Evolutionary conservation across 352 stramenopile genomes (phyloP), one percentile per base, ranked within the genome.

Genomic region (Phytophthora pistaciae): DNA sequence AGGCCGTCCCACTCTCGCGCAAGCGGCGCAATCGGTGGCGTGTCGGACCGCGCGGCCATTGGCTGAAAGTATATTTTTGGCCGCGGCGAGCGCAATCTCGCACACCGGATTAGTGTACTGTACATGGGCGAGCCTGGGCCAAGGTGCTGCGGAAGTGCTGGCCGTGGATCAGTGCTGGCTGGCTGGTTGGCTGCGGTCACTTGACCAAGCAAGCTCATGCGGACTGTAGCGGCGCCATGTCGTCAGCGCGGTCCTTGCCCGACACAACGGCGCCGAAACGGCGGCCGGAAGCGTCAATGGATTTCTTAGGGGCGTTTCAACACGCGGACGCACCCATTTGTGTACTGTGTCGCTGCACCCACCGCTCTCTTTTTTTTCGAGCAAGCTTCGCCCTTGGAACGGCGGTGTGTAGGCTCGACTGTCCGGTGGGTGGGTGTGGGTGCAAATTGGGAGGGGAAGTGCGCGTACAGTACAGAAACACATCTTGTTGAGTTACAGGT

Each of bases 41-140:
- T 65, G 57, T 72, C 57, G 49, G 65, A 72, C 57, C 31, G 49
- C 27, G 25, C 27, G 27, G 8, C 20, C n/a, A 71, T 71, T 71
- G 46, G 64, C 23, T 40, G 27, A 53, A 71, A 69, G 42, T 55
- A 23, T 21, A n/a, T 31, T 44, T 64, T 42, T 27, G 38, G 48
- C 33, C 20, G 16, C 38, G 18, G 21, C n/a, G 3, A 18, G 25
- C 56, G 56, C 56, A 63, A 63, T 46, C 38, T 63, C 56, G 14
- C 6, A 21, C 23, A 38, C 21, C 36, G 38, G 36, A 62, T 53
- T 5, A 29, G 25, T 29, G 25, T 27, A 5, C 3, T 29, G 25
- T 29, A 29, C 25, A 29, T 29, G 25, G 25, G 25, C 25, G 25
- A 29, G 25, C 25, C 25, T 5, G 25, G 25, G 25, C 3, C 25